Evolutionary conservation across 352 stramenopile genomes (phyloP).

Genomic region (Phytophthora palmivora): DNA sequence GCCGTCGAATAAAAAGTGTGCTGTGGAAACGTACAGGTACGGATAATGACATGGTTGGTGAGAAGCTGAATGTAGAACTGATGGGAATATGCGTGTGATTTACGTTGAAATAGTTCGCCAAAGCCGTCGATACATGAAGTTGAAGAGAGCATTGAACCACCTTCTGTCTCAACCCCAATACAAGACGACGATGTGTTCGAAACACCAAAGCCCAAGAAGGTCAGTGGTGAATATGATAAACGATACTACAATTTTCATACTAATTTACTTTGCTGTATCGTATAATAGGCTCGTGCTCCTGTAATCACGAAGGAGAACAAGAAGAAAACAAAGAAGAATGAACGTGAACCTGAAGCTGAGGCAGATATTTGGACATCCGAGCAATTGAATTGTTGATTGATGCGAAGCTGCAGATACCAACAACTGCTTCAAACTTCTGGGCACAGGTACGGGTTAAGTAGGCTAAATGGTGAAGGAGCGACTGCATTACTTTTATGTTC

Average conservation of each 20-base stretch:
- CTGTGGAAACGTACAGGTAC: conserved; percentile 13
- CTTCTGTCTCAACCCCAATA: conserved; percentile 1
- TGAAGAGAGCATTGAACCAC: conserved; percentile 5
- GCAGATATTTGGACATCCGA: conserved; percentile 52
- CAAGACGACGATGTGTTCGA: conserved; percentile 17
- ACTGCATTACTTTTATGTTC: conserved; percentile 3
- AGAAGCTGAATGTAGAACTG: neutral
- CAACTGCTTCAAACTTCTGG: conserved; percentile 75
- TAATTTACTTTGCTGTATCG: neutral
- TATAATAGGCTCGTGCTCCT: conserved; percentile 4
- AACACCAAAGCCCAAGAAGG: conserved; percentile 30
- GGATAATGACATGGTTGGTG: neutral
- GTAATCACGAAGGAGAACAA: conserved; percentile 20
- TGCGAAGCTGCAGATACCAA: conserved; percentile 69
- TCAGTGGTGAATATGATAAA: neutral
- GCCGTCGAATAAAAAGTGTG: conserved; percentile 9
- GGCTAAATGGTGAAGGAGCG: conserved; percentile 1
- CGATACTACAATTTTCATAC: too few species aligned
- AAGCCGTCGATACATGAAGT: conserved; percentile 11
- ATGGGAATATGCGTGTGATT: neutral
- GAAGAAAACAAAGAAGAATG: conserved; percentile 11
- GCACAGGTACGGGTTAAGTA: conserved; percentile 41
- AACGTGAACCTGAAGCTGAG: conserved; percentile 35
- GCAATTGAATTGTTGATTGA: conserved; percentile 59
- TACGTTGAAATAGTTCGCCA: conserved; percentile 11